Conservation (phyloP, 768 basidiomycete genomes). For the Panaeolus cyanescens region DNA sequence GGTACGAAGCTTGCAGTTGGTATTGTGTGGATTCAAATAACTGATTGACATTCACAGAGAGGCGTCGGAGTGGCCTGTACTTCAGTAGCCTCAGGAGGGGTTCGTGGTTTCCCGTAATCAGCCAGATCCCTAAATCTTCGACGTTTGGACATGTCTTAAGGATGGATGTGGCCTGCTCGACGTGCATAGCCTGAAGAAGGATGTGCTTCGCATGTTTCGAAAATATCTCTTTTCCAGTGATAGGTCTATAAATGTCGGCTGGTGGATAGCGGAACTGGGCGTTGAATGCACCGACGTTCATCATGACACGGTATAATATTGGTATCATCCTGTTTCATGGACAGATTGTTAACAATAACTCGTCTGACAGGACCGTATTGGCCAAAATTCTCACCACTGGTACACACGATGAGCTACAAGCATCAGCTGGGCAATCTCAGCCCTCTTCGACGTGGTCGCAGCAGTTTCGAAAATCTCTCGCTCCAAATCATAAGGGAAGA, state of each 20-base stretch:
- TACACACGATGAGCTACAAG: constrained; percentile 12
- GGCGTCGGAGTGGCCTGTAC: constrained; percentile 3
- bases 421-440: constrained; percentile 6
- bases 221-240: background rate
- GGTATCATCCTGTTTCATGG: constrained; percentile 7
- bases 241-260: background rate
- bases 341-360: background rate
- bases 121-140: constrained; percentile 9
- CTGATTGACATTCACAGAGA: constrained; percentile 2
- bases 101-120: background rate
- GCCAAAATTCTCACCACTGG: constrained; percentile 10
- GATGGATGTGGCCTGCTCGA: background rate
- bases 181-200: constrained; percentile 10
- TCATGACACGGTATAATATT: constrained; percentile 9
- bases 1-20: background rate
- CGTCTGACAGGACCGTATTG: background rate
- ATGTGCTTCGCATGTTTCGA: constrained; percentile 6
- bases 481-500: constrained; percentile 2
- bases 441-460: background rate
- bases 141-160: constrained; percentile 10
- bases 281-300: background rate
- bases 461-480: constrained; percentile 4
- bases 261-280: background rate
- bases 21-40: background rate
- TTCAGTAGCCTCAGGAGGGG: background rate